Evolutionary conservation across 345 rosid genomes (phyloP), one percentile per base, ranked within the genome.

Genomic region (Citrus trifoliata): DNA sequence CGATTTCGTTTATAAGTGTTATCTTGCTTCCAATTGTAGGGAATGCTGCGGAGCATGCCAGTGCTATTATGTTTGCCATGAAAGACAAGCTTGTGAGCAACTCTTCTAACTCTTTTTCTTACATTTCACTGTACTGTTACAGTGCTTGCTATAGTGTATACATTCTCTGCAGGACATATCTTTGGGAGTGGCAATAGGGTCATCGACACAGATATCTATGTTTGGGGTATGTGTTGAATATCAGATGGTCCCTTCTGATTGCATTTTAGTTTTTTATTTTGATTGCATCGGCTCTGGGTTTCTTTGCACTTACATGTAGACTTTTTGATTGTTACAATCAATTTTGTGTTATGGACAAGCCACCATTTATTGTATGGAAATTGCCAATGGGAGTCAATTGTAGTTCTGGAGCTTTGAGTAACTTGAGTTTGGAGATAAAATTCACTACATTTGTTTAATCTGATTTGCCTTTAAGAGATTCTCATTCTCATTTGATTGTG

Each of bases 181-280:
- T 37, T 62, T 88, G 67, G 91, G 87, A 66, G 88, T 88, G 67
- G 91, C 91, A 63, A 86, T 88, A 73, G 91, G 91, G 53, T 88
- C 91, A 46, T 88, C 88, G 35, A 88, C 91, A 7, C 91, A 88
- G 84, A 88, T 88, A 74, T 78, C 91, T 33, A 88, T 88, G 89
- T 88, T 88, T 70, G 85, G 81, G 87, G 91, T 87, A 71, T 58
- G 80, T 19, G 58, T 19, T 51, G 7, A 58, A 25, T 21, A 55
- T 67, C 12, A 28, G 62, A 7, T 59, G 27, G 28, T 40, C 18
- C 19, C 28, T 42, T 32, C 35, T 32, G 1, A 46, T 14, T 55
- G 14, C 7, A 33, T 48, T 16, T 30, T 35, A 13, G 18, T 38
- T 62, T 61, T 63, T 22, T 46, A 30, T 33, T 30, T 68, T 28